These are phyloP conservation scores for Sporobolomyces pararoseus DNA, from an alignment of 768 basidiomycete species.

Conservation along the genomic window DNA sequence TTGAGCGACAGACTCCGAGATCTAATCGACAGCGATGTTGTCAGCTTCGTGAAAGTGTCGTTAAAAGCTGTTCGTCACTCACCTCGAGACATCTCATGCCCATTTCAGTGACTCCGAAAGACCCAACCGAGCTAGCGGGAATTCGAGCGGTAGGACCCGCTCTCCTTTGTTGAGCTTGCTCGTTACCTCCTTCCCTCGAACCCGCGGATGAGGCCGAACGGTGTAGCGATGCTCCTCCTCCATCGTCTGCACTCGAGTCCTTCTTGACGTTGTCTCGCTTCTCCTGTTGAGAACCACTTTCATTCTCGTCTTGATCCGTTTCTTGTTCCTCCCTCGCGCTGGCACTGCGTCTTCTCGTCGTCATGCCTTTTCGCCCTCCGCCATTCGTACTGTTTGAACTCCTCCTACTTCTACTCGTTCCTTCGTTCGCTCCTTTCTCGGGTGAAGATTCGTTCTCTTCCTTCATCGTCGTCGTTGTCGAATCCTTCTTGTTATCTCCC, in stretches of 20 bases:
- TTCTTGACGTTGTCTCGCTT: background rate
- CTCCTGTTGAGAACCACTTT: background rate
- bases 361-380: conserved; percentile 8
- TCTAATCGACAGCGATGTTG: background rate
- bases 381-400: background rate
- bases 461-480: background rate
- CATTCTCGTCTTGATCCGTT: conserved; percentile 4
- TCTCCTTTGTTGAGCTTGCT: background rate
- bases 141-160: conserved; percentile 1
- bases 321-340: conserved; percentile 15
- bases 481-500: too few species aligned
- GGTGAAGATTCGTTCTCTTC: conserved; percentile 5
- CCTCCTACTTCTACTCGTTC: background rate
- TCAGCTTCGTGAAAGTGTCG: background rate
- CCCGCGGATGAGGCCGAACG: background rate
- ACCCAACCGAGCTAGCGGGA: conserved; percentile 27
- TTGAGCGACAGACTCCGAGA: conserved; percentile 42
- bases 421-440: background rate
- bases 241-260: background rate
- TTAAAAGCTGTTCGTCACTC: background rate
- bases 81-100: conserved; percentile 43
- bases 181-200: background rate
- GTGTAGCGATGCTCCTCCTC: background rate
- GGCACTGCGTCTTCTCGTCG: conserved; percentile 24
- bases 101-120: conserved; percentile 41